Base-by-base conservation (phyloP, 306 rosid species). In the Cajanus cajan region DNA sequence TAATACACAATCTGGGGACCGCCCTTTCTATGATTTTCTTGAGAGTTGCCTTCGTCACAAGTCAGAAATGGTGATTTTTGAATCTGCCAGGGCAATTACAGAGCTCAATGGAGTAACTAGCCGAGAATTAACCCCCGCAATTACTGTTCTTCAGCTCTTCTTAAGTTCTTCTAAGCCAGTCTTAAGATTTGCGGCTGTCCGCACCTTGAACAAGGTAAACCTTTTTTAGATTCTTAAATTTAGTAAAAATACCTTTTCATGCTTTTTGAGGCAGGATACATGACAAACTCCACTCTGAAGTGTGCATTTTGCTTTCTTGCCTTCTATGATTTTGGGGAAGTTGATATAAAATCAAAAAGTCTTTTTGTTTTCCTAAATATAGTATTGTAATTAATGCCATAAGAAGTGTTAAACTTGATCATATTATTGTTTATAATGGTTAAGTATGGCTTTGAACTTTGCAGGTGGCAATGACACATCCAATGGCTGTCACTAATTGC, bases 401-500 rank as follows among this genome's bases (percentile, higher is more conserved):
- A 67, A 52, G 61, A 66, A 57, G 19, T 43, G 44, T 76, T 43
- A 58, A 69, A 71, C 69, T 78, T 13, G 22, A 52, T 28, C 0
- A 58, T 63, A 19, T 59, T 61, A 81, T 64, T 37, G 50, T 57
- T 67, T 66, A 8, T 58, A 43, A 57, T 19, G 78, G 31, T 37
- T 75, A 22, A 80, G 14, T 36, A 44, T 80, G 33, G 39, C 21
- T 81, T 79, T 82, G 79, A 77, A 80, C 80, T 82, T 76, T 78
- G 76, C 91, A 95, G 98, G 99, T 95, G 82, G 99, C 99, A 83
- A 95, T 95, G 99, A 87, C 96, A 47, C 97, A 95, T 87, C 98
- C 99, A 85, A 88, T 93, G 99, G 97, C 98, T 15, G 99, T 95
- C 83, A 95, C 99, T 8, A 95, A 95, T 88, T 95, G 99, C 90